A percentile compares a stretch with the other conserved stretches of the same genome.
Conservation (phyloP, 805 yeast genomes). For the Candida cerambycidarum region DNA sequence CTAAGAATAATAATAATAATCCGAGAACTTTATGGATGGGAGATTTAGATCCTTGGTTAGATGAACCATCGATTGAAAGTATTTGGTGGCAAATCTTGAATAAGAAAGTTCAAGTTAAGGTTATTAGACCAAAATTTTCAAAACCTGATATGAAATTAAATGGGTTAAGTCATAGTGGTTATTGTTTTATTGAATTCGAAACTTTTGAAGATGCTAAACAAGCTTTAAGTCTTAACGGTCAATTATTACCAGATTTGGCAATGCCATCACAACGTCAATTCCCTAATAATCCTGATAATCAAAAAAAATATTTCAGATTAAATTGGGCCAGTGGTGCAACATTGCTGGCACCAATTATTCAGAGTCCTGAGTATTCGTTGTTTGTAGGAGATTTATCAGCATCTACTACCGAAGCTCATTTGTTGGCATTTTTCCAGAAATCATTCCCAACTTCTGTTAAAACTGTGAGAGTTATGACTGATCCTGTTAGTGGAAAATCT, state of each 20-base stretch:
- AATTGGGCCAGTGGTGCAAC: conserved; percentile 89
- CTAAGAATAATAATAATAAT: conserved; percentile 24
- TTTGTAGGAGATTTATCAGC: conserved; percentile 85
- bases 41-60: conserved; percentile 77
- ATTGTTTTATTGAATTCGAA: conserved; percentile 77
- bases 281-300: conserved; percentile 44
- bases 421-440: conserved; percentile 68
- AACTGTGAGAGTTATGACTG: conserved; percentile 84
- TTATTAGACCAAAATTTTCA: conserved; percentile 49
- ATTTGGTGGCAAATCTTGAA: conserved; percentile 60
- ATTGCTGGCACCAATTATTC: conserved; percentile 64
- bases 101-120: conserved; percentile 61
- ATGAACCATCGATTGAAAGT: conserved; percentile 53
- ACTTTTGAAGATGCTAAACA: conserved; percentile 66
- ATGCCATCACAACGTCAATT: conserved; percentile 43
- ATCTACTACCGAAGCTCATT: conserved; percentile 75
- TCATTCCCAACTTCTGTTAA: conserved; percentile 62
- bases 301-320: conserved; percentile 64
- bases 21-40: conserved; percentile 90
- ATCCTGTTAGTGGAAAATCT: conserved; percentile 74
- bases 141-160: conserved; percentile 21
- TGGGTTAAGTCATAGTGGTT: conserved; percentile 49
- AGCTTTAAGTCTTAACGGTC: conserved; percentile 67
- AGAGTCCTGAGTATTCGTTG: conserved; percentile 71
- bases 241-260: conserved; percentile 57